Base-by-base conservation (phyloP, 441 rosid species). In the Bruguiera hainesii region DNA sequence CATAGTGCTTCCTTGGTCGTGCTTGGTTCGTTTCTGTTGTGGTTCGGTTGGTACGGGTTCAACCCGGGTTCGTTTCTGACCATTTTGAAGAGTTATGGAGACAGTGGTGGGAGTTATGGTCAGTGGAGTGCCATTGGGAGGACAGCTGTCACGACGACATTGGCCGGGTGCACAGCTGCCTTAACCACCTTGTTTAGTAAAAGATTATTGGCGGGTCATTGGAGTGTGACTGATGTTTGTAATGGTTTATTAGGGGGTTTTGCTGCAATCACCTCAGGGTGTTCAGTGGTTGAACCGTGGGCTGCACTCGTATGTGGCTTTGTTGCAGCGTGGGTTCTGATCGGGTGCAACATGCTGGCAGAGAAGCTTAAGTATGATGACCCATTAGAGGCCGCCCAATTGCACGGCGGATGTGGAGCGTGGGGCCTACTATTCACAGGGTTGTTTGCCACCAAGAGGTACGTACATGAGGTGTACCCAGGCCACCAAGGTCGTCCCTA, bases 31-130 rank as follows among this genome's bases (percentile, higher is more conserved):
- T 89, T 91, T 73, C 72, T 91, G 66, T 78, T 91, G 3, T 91
- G 97, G 97, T 91, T 91, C 46, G 97, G 96, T 1, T 91, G 97
- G 97, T 91, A 89, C 62, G 97, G 96, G 13, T 91, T 91, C 75
- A 91, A 89, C 76, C 90, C 97, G 0, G 97, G 96, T 50, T 91
- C 96, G 0, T 91, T 91, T 65, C 58, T 79, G 71, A 87, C 72
- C 49, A 89, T 91, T 35, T 74, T 80, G 7, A 30, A 50, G 30
- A 23, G 82, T 0, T 89, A 91, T 33, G 80, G 77, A 15, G 2
- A 15, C 0, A 57, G 76, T 0, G 90, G 88, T 7, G 70, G 73
- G 4, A 76, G 73, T 60, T 89, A 89, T 23, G 97, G 97, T 18
- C 96, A 87, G 64, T 91, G 96, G 96, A 87, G 90, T 6, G 97